Percentiles rank a stretch among this genome's conserved stretches.
Evolutionary conservation across 139 green algal species (phyloP).

Genomic region (Ettlia oleoabundans): DNA sequence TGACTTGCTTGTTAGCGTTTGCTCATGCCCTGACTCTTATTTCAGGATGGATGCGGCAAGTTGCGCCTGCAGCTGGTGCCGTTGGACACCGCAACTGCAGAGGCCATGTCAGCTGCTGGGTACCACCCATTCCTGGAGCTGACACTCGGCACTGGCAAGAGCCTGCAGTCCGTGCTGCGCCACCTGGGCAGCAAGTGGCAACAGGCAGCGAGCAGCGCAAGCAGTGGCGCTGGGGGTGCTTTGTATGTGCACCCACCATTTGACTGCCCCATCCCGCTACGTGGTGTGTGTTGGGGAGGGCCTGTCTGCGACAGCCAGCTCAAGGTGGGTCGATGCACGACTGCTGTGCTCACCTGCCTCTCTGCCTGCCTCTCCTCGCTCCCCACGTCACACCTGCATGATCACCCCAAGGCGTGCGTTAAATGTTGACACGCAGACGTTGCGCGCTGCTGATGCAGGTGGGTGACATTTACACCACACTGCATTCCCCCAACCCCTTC

Average conservation of each 20-base stretch:
- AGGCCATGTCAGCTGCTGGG: constrained; percentile 8
- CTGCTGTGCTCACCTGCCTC: background rate
- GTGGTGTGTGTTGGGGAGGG: constrained; percentile 19
- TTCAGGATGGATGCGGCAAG: too few species aligned
- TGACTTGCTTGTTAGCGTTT: too few species aligned
- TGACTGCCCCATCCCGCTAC: constrained; percentile 22
- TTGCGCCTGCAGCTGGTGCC: constrained; percentile 25
- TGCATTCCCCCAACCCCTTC: constrained; percentile 26
- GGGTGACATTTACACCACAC: constrained; percentile 11
- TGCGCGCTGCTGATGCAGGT: constrained; percentile 8
- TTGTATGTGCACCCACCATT: constrained; percentile 11
- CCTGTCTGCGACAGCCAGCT: constrained; percentile 23
- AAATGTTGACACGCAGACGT: too few species aligned
- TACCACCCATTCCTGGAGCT: constrained; percentile 28
- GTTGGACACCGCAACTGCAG: background rate
- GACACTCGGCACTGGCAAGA: constrained; percentile 16
- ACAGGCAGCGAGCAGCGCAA: background rate
- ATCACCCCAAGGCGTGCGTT: too few species aligned
- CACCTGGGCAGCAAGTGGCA: constrained; percentile 30
- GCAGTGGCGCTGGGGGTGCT: background rate
- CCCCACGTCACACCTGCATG: too few species aligned
- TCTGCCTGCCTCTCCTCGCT: background rate
- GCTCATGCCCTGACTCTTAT: too few species aligned
- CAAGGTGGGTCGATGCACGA: constrained; percentile 7
- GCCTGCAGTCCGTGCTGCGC: constrained; percentile 32